A percentile compares a stretch with the other conserved stretches of the same genome.
phyloP scores from a whole-genome alignment of 2,329 filamentous ascomycete genomes.

The Leptographium procerum region DNA sequence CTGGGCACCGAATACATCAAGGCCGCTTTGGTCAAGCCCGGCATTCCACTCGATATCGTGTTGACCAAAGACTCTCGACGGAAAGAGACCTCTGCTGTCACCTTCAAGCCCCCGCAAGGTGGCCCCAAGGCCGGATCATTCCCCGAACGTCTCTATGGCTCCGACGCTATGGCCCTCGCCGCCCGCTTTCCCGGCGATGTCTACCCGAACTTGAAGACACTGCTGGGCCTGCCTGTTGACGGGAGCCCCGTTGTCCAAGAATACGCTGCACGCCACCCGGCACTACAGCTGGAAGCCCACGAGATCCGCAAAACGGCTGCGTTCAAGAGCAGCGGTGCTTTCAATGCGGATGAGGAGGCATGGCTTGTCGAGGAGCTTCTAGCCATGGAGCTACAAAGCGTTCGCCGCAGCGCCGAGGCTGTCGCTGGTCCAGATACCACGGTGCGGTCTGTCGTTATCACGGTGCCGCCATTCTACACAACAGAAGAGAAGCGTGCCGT shows the following conservation, averaged over 20 bases:
- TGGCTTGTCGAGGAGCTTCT: slow-evolving; percentile 85
- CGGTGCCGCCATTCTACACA: slow-evolving; percentile 83
- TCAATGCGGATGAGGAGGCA: slow-evolving; percentile 46
- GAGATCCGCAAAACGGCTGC: slow-evolving; percentile 56
- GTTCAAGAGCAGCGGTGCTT: slow-evolving; percentile 66
- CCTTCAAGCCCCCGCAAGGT: slow-evolving; percentile 76
- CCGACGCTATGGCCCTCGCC: slow-evolving; percentile 77
- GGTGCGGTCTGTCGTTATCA: slow-evolving; percentile 77
- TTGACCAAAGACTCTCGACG: slow-evolving; percentile 95
- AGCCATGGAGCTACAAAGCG: slow-evolving; percentile 90
- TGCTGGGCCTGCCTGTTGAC: slow-evolving; percentile 63
- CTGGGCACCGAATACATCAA: slow-evolving; percentile 96
- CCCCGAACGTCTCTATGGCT: slow-evolving; percentile 85
- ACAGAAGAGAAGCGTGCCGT: slow-evolving; percentile 81
- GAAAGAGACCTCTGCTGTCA: slow-evolving; percentile 83
- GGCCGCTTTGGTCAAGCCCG: slow-evolving; percentile 88
- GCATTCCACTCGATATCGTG: slow-evolving; percentile 94
- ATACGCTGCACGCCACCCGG: slow-evolving; percentile 69
- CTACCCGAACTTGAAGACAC: slow-evolving; percentile 83
- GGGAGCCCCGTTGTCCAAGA: slow-evolving; percentile 49
- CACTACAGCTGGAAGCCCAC: slow-evolving; percentile 54
- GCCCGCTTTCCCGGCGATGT: slow-evolving; percentile 86
- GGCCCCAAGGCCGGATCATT: slow-evolving; percentile 53
- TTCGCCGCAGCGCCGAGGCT: slow-evolving; percentile 76
- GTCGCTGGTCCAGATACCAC: slow-evolving; percentile 64